Percentiles rank a stretch among this genome's conserved stretches.
These are phyloP conservation scores for Saprolegnia parasitica DNA, from an alignment of 352 stramenopile genomes.

Conservation along the genomic window DNA sequence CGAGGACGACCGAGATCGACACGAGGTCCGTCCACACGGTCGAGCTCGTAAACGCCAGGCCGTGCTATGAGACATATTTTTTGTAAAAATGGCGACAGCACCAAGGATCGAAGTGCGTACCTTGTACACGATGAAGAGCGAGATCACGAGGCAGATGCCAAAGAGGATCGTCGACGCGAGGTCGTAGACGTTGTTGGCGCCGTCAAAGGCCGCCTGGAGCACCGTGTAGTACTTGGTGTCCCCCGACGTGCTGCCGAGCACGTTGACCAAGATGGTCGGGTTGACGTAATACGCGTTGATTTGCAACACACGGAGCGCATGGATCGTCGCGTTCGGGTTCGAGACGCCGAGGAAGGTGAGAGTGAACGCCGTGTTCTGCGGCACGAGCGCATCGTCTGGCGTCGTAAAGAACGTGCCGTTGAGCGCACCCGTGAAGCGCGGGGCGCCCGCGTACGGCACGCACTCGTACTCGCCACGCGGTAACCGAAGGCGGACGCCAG, in stretches of 20 bases:
- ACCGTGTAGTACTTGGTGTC: not conserved
- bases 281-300: not conserved
- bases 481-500: not conserved
- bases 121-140: slow-evolving; percentile 49
- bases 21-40: slow-evolving; percentile 85
- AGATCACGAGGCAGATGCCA: slow-evolving; percentile 71
- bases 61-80: slow-evolving; percentile 38
- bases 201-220: not conserved
- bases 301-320: not conserved
- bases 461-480: not conserved
- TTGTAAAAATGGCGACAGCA: not conserved
- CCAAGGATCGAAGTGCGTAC: not conserved
- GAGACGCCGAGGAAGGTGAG: slow-evolving; percentile 8
- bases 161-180: slow-evolving; percentile 69
- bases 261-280: not conserved
- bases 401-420: slow-evolving; percentile 2
- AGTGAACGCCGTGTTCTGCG: slow-evolving; percentile 11
- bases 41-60: slow-evolving; percentile 69
- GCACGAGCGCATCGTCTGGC: not conserved
- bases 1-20: slow-evolving; percentile 74
- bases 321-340: not conserved
- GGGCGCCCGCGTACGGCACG: not conserved
- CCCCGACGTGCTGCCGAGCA: not conserved
- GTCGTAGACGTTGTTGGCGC: slow-evolving; percentile 34
- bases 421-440: not conserved